Base-by-base conservation (phyloP, 495 filamentous ascomycete species). In the Baudoinia panamericana region DNA sequence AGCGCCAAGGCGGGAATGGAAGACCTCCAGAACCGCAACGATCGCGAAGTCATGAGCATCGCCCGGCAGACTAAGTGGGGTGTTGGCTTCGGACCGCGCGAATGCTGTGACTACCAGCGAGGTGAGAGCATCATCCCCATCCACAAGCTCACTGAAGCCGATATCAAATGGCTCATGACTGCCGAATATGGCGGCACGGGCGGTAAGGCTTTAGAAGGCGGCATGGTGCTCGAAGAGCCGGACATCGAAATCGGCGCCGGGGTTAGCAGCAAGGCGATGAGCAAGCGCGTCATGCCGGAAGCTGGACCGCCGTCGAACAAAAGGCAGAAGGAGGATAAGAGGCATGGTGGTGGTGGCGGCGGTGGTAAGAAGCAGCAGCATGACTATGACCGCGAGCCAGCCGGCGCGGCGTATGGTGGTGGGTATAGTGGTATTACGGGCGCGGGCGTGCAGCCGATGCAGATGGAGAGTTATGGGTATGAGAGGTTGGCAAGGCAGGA, bases 221-320 rank as follows among this genome's bases (percentile, higher is more conserved):
- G 88, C 15, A 75, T 96, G 60, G 78, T 86, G 11, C 82, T 96
- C 16, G 90, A 97, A 54, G 90, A 97, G 61, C 90, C 90, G 6
- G 90, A 97, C 56, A 97, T 97, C 50, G 90, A 97, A 58, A 97
- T 97, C 44, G 90, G 90, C 30, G 84, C 86, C 29, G 90, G 90
- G 36, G 92, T 96, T 10, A 94, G 86, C 4, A 94, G 86, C 2
- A 97, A 97, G 65, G 73, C 72, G 67, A 58, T 50, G 50, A 40
- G 33, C 31, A 46, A 42, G 28, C 31, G 45, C 16, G 50, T 50
- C 26, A 5, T 49, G 24, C 36, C 43, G 5, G 36, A 19, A 8
- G 18, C 19, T 15, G 30, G 20, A 10, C 21, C 23, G 17, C 41
- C 40, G 55, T 39, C 22, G 8, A 12, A 12, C 6, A 33, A 46